Evolutionary conservation across 495 filamentous ascomycete species (phyloP), one percentile per base, ranked within the genome.

Genomic region (Bacidia rubella): DNA sequence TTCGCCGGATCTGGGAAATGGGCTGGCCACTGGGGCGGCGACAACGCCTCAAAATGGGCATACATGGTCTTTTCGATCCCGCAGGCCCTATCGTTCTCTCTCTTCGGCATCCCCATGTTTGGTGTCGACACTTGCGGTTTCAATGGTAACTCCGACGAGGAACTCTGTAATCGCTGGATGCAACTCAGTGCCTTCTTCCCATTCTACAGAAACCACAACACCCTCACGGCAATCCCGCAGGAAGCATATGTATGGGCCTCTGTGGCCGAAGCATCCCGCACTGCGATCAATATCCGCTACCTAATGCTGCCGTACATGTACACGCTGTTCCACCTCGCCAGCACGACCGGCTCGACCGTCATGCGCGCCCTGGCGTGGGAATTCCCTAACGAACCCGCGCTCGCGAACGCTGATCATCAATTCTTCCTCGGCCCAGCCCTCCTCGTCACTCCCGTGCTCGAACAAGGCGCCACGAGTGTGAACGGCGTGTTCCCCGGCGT

Each of bases 81-180:
- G 0, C 87, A 94, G 63, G 86, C 85, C 0, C 67, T 93, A 0
- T 81, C 79, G 2, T 90, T 89, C 69, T 81, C 78, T 3, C 74
- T 93, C 5, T 90, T 88, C 55, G 86, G 86, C 44, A 82, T 93
- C 15, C 87, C 87, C 5, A 90, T 93, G 85, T 90, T 92, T 54
- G 87, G 87, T 11, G 77, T 80, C 5, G 86, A 89, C 54, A 83
- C 84, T 9, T 92, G 87, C 60, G 87, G 87, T 11, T 94, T 92
- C 69, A 72, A 68, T 23, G 78, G 77, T 25, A 87, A 92, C 58
- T 68, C 74, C 0, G 79, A 82, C 54, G 73, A 78, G 55, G 85
- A 92, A 62, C 76, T 94, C 11, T 94, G 87, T 62, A 77, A 77
- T 50, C 76, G 87, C 7, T 94, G 87, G 87, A 90, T 90, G 85